Conservation (phyloP, 2,329 filamentous ascomycete species). For the Talaromyces amestolkiae region DNA sequence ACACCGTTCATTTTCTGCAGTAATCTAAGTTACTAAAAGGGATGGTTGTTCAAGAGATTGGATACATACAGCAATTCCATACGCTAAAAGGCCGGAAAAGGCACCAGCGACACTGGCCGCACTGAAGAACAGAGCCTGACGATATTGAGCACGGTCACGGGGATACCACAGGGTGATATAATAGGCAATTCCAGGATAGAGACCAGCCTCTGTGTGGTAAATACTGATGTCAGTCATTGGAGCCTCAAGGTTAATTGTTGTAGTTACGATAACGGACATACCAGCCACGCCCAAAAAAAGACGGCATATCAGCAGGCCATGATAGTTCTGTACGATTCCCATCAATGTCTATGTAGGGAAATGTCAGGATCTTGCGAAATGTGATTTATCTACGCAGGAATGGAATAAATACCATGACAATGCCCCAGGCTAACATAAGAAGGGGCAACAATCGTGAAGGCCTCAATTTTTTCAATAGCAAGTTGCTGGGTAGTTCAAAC, state of each 20-base stretch:
- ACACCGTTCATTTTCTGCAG: slow-evolving; percentile 50
- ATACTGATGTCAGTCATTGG: background rate
- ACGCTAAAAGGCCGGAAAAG: slow-evolving; percentile 69
- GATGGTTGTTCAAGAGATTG: slow-evolving; percentile 16
- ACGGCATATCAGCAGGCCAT: slow-evolving; percentile 49
- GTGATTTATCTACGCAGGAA: background rate
- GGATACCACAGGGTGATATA: slow-evolving; percentile 60
- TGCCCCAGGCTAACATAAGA: slow-evolving; percentile 46
- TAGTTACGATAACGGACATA: background rate
- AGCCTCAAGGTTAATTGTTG: background rate
- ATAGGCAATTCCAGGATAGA: slow-evolving; percentile 48
- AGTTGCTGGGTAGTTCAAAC: slow-evolving; percentile 41
- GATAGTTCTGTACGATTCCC: slow-evolving; percentile 45
- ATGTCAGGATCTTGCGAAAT: background rate
- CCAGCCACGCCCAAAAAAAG: slow-evolving; percentile 47
- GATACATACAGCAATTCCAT: slow-evolving; percentile 61
- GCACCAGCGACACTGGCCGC: slow-evolving; percentile 70
- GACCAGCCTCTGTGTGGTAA: slow-evolving; percentile 40
- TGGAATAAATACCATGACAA: slow-evolving; percentile 39
- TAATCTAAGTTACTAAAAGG: background rate
- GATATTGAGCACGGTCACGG: slow-evolving; percentile 55
- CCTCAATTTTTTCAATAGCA: slow-evolving; percentile 45
- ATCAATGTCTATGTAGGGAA: slow-evolving; percentile 37
- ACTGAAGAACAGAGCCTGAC: slow-evolving; percentile 56
- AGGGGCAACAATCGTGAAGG: slow-evolving; percentile 44